phyloP scores from a whole-genome alignment of 2,329 filamentous ascomycete species.

The Daldinia sp. region DNA sequence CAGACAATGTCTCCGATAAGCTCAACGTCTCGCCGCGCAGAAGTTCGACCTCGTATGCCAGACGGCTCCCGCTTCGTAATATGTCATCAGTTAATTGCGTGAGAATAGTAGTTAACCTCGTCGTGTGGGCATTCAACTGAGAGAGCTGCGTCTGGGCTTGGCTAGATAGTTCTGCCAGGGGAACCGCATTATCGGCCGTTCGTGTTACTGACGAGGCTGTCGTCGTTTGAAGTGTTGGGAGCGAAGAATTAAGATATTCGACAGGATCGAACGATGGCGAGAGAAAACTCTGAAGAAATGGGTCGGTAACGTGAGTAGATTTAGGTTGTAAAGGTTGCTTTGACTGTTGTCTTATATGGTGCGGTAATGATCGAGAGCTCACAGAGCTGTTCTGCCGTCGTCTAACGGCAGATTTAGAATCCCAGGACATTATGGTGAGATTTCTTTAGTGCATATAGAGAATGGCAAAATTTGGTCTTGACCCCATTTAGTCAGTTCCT shows the following conservation, averaged over 20 bases:
- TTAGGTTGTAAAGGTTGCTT: constrained; percentile 59
- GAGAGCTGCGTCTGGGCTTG: constrained; percentile 88
- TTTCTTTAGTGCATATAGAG: not conserved
- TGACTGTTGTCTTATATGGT: constrained; percentile 57
- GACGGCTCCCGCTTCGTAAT: constrained; percentile 83
- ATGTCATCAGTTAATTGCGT: constrained; percentile 96
- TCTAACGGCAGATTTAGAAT: constrained; percentile 55
- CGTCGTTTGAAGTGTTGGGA: constrained; percentile 73
- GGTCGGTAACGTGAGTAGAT: constrained; percentile 76
- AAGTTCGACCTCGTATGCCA: constrained; percentile 95
- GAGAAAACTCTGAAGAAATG: constrained; percentile 80
- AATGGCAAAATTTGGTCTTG: not conserved
- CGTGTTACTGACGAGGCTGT: constrained; percentile 49
- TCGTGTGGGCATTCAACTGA: constrained; percentile 88
- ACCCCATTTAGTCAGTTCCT: not conserved
- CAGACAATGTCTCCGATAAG: constrained; percentile 82
- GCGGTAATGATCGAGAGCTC: constrained; percentile 53
- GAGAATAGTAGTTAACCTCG: constrained; percentile 81
- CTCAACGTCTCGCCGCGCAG: constrained; percentile 87
- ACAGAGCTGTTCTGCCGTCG: constrained; percentile 62
- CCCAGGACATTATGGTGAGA: constrained; percentile 54
- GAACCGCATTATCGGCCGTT: constrained; percentile 59
- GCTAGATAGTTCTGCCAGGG: constrained; percentile 80
- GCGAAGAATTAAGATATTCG: constrained; percentile 83
- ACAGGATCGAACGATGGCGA: constrained; percentile 83